These are phyloP conservation scores for Dictyostelium purpureum DNA, from an alignment of 78 protist species.

Conservation along the genomic window DNA sequence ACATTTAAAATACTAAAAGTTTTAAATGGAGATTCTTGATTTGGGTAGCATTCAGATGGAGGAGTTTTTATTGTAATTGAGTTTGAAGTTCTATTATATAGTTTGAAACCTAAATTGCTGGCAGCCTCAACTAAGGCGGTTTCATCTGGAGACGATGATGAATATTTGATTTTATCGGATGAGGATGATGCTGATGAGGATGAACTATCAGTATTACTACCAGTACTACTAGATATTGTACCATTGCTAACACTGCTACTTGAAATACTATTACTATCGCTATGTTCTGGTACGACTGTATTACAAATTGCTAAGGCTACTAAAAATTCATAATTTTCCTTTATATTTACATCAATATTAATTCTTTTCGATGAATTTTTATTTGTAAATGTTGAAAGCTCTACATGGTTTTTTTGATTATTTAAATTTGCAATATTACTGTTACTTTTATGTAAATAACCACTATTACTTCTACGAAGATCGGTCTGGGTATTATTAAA, in stretches of 20 bases:
- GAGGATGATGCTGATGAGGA: too few species aligned
- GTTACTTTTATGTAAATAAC: too few species aligned
- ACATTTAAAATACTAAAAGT: slow-evolving; percentile 77
- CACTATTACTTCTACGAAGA: too few species aligned
- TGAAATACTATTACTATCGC: neutral
- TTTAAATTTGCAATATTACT: too few species aligned
- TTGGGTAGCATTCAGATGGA: too few species aligned
- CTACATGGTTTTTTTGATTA: too few species aligned
- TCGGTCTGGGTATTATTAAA: too few species aligned
- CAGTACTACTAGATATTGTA: neutral
- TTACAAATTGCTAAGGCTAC: slow-evolving; percentile 91
- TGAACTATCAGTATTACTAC: neutral
- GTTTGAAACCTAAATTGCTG: slow-evolving; percentile 24
- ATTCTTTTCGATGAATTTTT: too few species aligned
- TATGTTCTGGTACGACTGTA: slow-evolving; percentile 81
- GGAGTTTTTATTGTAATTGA: slow-evolving; percentile 6
- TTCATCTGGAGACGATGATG: slow-evolving; percentile 93
- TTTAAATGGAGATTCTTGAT: neutral
- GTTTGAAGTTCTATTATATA: slow-evolving; percentile 21
- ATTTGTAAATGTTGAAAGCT: too few species aligned
- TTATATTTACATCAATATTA: neutral
- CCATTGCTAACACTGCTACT: too few species aligned
- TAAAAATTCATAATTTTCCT: slow-evolving; percentile 76
- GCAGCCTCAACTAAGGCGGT: slow-evolving; percentile 89
- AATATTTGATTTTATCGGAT: slow-evolving; percentile 3